phyloP scores from a whole-genome alignment of 2,329 filamentous ascomycete species.

The Microdochium trichocladiopsis region DNA sequence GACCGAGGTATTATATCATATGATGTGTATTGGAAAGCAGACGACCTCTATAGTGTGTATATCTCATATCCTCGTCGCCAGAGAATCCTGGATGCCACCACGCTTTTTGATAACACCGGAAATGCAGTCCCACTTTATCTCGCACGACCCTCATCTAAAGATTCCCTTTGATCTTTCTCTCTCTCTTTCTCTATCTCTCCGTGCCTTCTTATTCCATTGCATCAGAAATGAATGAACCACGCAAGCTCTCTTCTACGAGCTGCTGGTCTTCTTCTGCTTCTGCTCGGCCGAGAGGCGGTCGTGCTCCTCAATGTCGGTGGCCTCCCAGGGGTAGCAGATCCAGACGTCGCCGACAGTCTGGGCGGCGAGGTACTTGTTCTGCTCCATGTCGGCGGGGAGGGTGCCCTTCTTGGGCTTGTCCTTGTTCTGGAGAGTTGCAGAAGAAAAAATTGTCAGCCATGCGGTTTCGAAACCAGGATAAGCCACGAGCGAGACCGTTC shows the following conservation, averaged over 20 bases:
- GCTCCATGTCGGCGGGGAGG: slow-evolving; percentile 68
- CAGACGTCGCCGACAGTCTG: slow-evolving; percentile 88
- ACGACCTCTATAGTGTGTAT: not conserved
- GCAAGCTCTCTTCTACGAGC: slow-evolving; percentile 4
- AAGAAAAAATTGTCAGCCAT: slow-evolving; percentile 4
- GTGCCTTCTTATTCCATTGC: no score
- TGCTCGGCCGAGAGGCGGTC: slow-evolving; percentile 59
- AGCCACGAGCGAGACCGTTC: no score
- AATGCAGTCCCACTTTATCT: no score
- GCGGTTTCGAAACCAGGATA: no score
- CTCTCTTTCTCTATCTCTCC: no score
- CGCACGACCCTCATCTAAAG: no score
- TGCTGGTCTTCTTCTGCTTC: slow-evolving; percentile 18
- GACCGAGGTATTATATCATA: no score
- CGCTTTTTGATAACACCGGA: no score
- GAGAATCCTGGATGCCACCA: no score
- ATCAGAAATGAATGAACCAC: no score
- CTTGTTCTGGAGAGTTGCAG: slow-evolving; percentile 65
- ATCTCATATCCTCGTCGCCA: not conserved
- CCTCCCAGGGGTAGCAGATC: slow-evolving; percentile 99
- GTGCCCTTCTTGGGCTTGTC: slow-evolving; percentile 91
- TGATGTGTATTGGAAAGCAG: not conserved
- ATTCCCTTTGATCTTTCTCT: no score
- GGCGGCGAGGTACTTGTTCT: slow-evolving; percentile 74
- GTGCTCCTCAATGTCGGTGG: slow-evolving; percentile 87